Evolutionary conservation across 1,284 basidiomycete species (phyloP), one percentile per base, ranked within the genome.

Genomic region (Kwoniella shivajii): DNA sequence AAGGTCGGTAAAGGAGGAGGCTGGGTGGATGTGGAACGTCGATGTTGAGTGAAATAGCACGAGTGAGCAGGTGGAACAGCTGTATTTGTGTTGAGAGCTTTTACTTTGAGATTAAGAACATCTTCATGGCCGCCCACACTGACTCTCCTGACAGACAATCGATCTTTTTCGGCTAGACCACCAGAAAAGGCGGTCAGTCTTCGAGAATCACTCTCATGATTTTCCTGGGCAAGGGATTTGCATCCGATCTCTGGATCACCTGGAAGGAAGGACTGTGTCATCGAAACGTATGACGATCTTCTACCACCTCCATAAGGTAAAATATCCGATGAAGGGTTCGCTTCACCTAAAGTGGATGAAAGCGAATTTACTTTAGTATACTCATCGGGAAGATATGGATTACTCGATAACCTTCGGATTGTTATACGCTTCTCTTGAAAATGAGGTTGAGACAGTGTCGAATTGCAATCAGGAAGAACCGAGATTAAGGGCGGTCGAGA

Each of bases 291-390:
- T 7, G 43, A 38, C 22, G 49, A 22, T 18, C 18, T 41, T 30
- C 44, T 31, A 14, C 42, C 36, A 13, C 43, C 54, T 5, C 50
- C 54, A 20, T 38, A 44, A 16, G 54, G 54, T 22, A 59, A 37
- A 1, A 37, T 2, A 1, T 59, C 54, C 20, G 56, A 61, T 4
- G 59, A 59, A 11, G 52, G 3, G 1, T 56, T 43, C 4, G 59
- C 45, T 18, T 29, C 36, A 37, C 26, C 24, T 11, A 70, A 44
- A 0, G 58, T 64, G 1, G 64, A 65, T 14, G 58, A 43, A 39
- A 66, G 50, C 1, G 66, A 68, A 39, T 66, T 64, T 30, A 69
- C 56, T 14, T 63, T 50, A n/a, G 57, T 49, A 30, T 60, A 56
- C 16, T 39, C 24, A 54, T 66, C 68, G 14, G 59, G 57, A 3